Percentiles rank a stretch among this genome's conserved stretches.
These are phyloP conservation scores for Mucor circinelloides DNA, from an alignment of 371 early-diverging fungal species.

Conservation along the genomic window DNA sequence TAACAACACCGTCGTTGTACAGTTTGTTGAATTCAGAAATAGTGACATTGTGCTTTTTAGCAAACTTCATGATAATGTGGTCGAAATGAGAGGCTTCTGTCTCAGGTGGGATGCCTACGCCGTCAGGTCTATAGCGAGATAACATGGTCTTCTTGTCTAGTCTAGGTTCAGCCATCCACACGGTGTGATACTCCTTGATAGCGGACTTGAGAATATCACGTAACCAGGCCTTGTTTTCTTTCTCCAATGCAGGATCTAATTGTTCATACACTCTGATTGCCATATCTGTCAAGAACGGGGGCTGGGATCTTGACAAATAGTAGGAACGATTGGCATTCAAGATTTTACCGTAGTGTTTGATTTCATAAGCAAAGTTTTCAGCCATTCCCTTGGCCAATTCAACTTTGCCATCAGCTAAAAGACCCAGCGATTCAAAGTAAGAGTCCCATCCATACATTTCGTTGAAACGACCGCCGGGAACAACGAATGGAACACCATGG, in stretches of 20 bases:
- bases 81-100: conserved; percentile 92
- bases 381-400: conserved; percentile 90
- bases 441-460: conserved; percentile 98
- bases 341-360: conserved; percentile 94
- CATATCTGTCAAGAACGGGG: conserved; percentile 96
- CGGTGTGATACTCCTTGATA: conserved; percentile 86
- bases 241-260: conserved; percentile 45
- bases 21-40: conserved; percentile 65
- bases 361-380: conserved; percentile 92
- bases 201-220: conserved; percentile 71
- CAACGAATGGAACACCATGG: conserved; percentile 88
- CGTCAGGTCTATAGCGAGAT: conserved; percentile 81
- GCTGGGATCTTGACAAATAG: conserved; percentile 94
- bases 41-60: conserved; percentile 62
- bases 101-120: conserved; percentile 94
- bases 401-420: conserved; percentile 76
- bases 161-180: conserved; percentile 87
- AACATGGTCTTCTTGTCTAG: conserved; percentile 75
- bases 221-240: conserved; percentile 76
- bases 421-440: conserved; percentile 90
- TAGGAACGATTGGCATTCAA: conserved; percentile 96
- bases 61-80: conserved; percentile 81
- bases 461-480: conserved; percentile 96
- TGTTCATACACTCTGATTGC: conserved; percentile 69
- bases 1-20: conserved; percentile 66